These are phyloP conservation scores for Asterophora parasitica DNA, from an alignment of 768 basidiomycete species.

Conservation along the genomic window DNA sequence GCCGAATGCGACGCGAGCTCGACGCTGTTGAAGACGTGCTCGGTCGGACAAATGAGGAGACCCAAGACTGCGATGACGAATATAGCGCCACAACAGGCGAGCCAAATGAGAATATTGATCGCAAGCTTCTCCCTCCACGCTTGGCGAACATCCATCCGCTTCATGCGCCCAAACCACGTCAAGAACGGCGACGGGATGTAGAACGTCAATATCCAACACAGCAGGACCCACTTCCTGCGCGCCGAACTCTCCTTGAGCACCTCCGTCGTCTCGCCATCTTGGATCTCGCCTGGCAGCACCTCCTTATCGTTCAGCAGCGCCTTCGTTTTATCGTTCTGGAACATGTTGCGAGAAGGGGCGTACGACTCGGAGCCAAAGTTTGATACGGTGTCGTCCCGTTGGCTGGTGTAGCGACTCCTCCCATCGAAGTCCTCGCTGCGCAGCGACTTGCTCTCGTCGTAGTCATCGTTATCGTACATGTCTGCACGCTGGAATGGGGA, in stretches of 20 bases:
- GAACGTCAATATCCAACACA: constrained; percentile 89
- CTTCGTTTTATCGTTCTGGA: constrained; percentile 67
- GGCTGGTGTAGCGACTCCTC: constrained; percentile 70
- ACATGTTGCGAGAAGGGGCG: constrained; percentile 94
- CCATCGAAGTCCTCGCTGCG: constrained; percentile 78
- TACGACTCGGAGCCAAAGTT: constrained; percentile 91
- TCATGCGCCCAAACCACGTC: constrained; percentile 80
- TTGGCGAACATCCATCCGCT: constrained; percentile 87
- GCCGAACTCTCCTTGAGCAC: constrained; percentile 78
- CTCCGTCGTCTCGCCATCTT: constrained; percentile 86
- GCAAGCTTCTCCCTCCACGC: constrained; percentile 98
- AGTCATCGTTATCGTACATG: constrained; percentile 65
- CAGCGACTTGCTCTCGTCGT: constrained; percentile 69
- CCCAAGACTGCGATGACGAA: constrained; percentile 93
- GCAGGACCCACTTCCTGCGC: constrained; percentile 78
- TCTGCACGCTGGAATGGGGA: constrained; percentile 78
- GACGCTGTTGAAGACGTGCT: constrained; percentile 79
- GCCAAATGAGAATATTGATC: constrained; percentile 94
- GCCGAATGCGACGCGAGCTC: constrained; percentile 77
- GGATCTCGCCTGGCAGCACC: constrained; percentile 75
- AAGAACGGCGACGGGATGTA: constrained; percentile 80
- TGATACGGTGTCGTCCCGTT: constrained; percentile 72
- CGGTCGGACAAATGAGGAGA: constrained; percentile 86
- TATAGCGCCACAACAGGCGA: constrained; percentile 79
- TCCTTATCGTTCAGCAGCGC: constrained; percentile 70